Conservation (phyloP, 306 rosid species). For the Corylus avellana region DNA sequence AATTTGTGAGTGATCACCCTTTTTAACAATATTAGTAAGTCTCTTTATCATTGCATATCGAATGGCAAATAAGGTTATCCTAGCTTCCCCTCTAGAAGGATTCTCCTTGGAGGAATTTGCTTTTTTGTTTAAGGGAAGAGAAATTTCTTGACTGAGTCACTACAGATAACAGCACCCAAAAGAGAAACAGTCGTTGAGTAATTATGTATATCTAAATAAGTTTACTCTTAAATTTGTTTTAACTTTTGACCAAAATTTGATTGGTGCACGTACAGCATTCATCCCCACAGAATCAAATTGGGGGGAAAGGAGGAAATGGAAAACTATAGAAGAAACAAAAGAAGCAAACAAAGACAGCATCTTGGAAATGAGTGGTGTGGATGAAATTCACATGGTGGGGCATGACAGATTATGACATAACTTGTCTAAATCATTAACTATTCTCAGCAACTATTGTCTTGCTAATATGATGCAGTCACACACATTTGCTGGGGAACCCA, state of each 20-base stretch:
- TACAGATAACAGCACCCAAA: too few relatives aligned
- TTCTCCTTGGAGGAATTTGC: too few relatives aligned
- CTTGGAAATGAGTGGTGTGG: neutral
- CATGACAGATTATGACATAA: neutral
- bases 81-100: too few relatives aligned
- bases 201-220: neutral
- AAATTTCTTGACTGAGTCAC: too few relatives aligned
- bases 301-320: neutral
- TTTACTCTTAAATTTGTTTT: neutral
- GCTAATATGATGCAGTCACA: constrained; percentile 35
- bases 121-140: too few relatives aligned
- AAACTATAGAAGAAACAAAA: neutral
- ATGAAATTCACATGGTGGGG: constrained; percentile 3
- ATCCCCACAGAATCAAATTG: neutral
- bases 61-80: too few relatives aligned
- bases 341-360: neutral
- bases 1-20: too few relatives aligned
- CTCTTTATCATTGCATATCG: too few relatives aligned
- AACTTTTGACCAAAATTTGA: neutral
- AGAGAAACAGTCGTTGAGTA: neutral
- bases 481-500: constrained; percentile 33
- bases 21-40: too few relatives aligned
- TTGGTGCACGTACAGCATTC: neutral
- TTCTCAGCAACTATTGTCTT: constrained; percentile 25
- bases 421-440: neutral